Percentiles rank a stretch among this genome's conserved stretches.
These are phyloP conservation scores for Blastobotrys elegans DNA, from an alignment of 1,139 yeast genomes.

Conservation along the genomic window DNA sequence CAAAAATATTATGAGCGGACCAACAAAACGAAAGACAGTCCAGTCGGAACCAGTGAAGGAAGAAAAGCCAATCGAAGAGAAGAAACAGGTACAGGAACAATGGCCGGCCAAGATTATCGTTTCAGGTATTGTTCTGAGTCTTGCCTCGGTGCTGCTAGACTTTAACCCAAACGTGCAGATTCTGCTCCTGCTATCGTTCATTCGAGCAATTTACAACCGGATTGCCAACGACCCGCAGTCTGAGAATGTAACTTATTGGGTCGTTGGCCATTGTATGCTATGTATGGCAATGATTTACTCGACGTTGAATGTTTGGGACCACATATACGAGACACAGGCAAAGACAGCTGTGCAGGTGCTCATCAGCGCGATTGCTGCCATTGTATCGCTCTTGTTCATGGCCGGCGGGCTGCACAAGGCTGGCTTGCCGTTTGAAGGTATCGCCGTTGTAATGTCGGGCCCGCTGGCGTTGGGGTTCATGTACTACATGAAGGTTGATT, in stretches of 20 bases:
- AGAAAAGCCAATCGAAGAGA: not conserved
- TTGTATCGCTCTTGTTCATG: conserved; percentile 9
- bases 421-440: not conserved
- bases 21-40: too few relatives aligned
- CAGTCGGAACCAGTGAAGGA: too few relatives aligned
- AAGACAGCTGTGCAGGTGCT: conserved; percentile 7
- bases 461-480: not conserved
- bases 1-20: too few relatives aligned
- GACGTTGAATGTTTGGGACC: not conserved
- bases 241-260: not conserved
- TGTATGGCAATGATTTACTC: not conserved
- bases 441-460: not conserved
- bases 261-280: not conserved
- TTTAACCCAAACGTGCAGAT: conserved; percentile 20
- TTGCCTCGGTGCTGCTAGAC: not conserved
- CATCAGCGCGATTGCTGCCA: conserved; percentile 9
- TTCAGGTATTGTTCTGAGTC: not conserved
- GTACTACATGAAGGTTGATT: too few relatives aligned
- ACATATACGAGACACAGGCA: not conserved
- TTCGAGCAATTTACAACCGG: conserved; percentile 18
- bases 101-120: conserved; percentile 4
- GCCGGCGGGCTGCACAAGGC: conserved; percentile 3
- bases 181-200: conserved; percentile 20
- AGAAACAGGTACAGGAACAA: not conserved
- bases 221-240: not conserved